Base-by-base conservation (phyloP, 768 basidiomycete species). In the Mrakia hoshinonis region DNA sequence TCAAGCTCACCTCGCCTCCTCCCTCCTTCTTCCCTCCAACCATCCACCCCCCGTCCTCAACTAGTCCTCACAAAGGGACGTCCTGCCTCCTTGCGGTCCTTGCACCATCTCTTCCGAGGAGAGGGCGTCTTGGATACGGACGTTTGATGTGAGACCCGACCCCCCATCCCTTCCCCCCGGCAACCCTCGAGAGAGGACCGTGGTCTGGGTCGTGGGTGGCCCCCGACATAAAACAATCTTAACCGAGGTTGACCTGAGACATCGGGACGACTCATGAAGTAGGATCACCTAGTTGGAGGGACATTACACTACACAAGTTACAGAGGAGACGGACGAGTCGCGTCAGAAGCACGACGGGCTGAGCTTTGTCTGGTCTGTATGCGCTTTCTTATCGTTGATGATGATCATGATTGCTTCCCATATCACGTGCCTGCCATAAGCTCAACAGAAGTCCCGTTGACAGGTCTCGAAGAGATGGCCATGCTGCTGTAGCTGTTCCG, bases 221-320 rank as follows among this genome's bases (percentile, higher is more conserved):
- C 43, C 46, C 46, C 64, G 48, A 66, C 64, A 66, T 66, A 66
- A 66, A 66, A 66, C 64, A 66, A 66, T 66, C 64, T 66, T 47
- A 46, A 66, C 64, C 64, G 64, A 66, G 64, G 64, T 47, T 31
- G 64, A 49, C 46, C 46, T 47, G 43, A 48, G 64, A 66, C 64
- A 66, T 48, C 11, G 64, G 46, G 64, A 66, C 34, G 29, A 22
- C 64, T 66, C 64, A 66, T 66, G 64, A 66, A 46, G 64, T 47
- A 46, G 46, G 64, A 66, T 66, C 64, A 66, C 64, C 64, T 66
- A 66, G 64, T 66, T 51, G 31, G 64, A 66, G 64, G 43, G 31
- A 66, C 64, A 66, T 43, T 34, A n/a, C n/a, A n/a, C n/a, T n/a
- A n/a, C n/a, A n/a, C n/a, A n/a, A n/a, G n/a, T n/a, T n/a, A n/a